Conservation (phyloP, 1,284 basidiomycete genomes). For the Trametes sp. region DNA sequence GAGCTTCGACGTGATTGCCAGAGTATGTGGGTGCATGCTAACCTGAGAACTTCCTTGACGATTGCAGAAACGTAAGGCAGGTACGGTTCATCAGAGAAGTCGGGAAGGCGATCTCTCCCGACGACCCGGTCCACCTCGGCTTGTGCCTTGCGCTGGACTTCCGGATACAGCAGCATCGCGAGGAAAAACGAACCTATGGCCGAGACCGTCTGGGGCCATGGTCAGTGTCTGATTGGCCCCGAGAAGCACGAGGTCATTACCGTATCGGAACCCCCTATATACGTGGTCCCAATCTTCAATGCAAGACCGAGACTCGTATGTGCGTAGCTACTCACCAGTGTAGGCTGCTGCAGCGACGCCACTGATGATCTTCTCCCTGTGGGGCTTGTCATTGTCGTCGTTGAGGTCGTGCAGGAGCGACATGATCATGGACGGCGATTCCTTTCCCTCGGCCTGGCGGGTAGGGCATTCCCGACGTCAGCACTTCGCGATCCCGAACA, state of each 20-base stretch:
- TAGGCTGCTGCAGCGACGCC: slow-evolving; percentile 36
- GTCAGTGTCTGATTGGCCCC: slow-evolving; percentile 10
- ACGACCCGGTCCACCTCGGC: slow-evolving; percentile 51
- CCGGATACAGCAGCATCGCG: slow-evolving; percentile 48
- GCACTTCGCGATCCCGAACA: background rate
- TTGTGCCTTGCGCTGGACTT: slow-evolving; percentile 49
- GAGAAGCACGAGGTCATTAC: slow-evolving; percentile 15
- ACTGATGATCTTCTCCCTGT: slow-evolving; percentile 30
- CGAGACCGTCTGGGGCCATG: slow-evolving; percentile 33
- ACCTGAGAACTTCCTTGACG: slow-evolving; percentile 52
- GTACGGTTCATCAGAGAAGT: slow-evolving; percentile 46
- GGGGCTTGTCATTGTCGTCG: slow-evolving; percentile 27
- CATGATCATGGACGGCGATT: slow-evolving; percentile 32
- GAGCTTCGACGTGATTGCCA: slow-evolving; percentile 8
- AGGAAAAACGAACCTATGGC: slow-evolving; percentile 45
- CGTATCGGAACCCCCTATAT: slow-evolving; percentile 36
- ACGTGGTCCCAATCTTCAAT: background rate
- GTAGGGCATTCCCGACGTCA: background rate
- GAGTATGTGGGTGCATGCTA: slow-evolving; percentile 18
- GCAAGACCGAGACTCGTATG: too few relatives aligned
- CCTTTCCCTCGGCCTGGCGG: slow-evolving; percentile 32
- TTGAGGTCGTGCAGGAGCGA: slow-evolving; percentile 29
- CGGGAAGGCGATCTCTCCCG: slow-evolving; percentile 48
- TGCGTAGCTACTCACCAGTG: slow-evolving; percentile 26
- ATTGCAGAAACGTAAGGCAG: slow-evolving; percentile 52